phyloP scores from a whole-genome alignment of 164 flowering plant species.

The Stephania cephalantha region DNA sequence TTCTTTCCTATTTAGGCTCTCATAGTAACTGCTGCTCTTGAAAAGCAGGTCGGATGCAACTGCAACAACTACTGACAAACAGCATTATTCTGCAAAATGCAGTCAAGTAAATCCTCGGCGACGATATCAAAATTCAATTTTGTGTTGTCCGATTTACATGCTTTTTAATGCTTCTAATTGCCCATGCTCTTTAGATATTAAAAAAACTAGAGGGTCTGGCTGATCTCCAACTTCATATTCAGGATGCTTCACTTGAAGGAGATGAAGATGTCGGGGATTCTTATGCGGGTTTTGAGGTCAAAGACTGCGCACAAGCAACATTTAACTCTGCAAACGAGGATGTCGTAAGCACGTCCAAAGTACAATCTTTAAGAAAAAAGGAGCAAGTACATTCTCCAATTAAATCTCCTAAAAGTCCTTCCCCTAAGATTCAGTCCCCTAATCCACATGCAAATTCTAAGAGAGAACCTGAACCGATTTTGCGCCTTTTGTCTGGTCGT shows the following conservation, averaged over 20 bases:
- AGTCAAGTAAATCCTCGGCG: slow-evolving; percentile 26
- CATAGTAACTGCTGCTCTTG: slow-evolving; percentile 12
- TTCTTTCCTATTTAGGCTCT: slow-evolving; percentile 1
- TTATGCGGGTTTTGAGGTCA: slow-evolving; percentile 22
- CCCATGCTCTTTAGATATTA: neutral
- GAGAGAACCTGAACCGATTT: slow-evolving; percentile 26
- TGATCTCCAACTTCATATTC: slow-evolving; percentile 8
- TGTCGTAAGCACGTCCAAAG: slow-evolving; percentile 16
- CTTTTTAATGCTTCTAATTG: neutral
- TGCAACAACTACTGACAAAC: slow-evolving; percentile 17
- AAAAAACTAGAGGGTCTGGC: slow-evolving; percentile 7
- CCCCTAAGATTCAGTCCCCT: slow-evolving; percentile 39
- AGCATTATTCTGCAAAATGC: slow-evolving; percentile 25
- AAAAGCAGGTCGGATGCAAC: slow-evolving; percentile 28
- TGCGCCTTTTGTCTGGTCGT: slow-evolving; percentile 47
- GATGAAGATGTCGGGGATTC: slow-evolving; percentile 30
- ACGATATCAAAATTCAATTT: neutral
- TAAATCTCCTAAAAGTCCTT: slow-evolving; percentile 39
- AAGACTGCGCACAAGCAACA: slow-evolving; percentile 4
- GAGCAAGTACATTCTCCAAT: slow-evolving; percentile 27
- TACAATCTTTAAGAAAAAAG: slow-evolving; percentile 9
- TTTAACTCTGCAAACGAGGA: slow-evolving; percentile 15
- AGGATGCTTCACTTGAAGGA: slow-evolving; percentile 34
- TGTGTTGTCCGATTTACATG: neutral
- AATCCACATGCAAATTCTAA: slow-evolving; percentile 13